Evolutionary conservation across 495 filamentous ascomycete genomes (phyloP), one percentile per base, ranked within the genome.

Genomic region (Aspergillus funiculosus): DNA sequence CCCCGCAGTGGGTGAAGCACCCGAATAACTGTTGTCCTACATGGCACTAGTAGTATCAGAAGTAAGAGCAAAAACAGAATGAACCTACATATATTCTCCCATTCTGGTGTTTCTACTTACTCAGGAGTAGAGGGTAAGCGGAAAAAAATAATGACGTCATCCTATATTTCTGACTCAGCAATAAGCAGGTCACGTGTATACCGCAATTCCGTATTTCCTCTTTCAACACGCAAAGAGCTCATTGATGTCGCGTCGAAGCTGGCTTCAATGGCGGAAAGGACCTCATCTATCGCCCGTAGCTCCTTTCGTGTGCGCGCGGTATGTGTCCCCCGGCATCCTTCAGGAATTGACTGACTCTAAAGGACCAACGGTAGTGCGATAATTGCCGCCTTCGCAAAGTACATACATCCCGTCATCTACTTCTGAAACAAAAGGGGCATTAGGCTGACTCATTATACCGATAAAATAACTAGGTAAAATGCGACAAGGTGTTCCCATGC

Each of bases 321-420:
- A 50, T 26, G 50, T 15, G 18, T 34, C 20, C 15, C n/a, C n/a
- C n/a, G 27, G 10, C 8, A 9, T 31, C n/a, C 14, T 5, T 18
- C 11, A 6, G 19, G 5, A 21, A 25, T 25, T 25, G n/a, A 39
- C 13, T 19, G 17, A 8, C 5, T 19, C n/a, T 25, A 7, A 22
- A 30, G 13, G 45, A 28, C 38, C 27, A 10, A 32, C 31, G 18
- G n/a, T 20, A 60, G 57, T 60, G 58, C 31, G 54, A 60, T 17
- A 60, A 60, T 45, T 60, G 58, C 42, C 54, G 58, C 26, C 17
- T 53, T 24, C 51, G 58, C n/a, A 60, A 60, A 51, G 57, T 60
- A 48, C 17, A 24, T 14, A 35, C 24, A 8, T 5, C 14, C 10
- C 11, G 20, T 7, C 19, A 7, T 28, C 9, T 5, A 14, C 4